Base-by-base conservation (phyloP, 352 stramenopile genomes). In the Ophiocytium majus region DNA sequence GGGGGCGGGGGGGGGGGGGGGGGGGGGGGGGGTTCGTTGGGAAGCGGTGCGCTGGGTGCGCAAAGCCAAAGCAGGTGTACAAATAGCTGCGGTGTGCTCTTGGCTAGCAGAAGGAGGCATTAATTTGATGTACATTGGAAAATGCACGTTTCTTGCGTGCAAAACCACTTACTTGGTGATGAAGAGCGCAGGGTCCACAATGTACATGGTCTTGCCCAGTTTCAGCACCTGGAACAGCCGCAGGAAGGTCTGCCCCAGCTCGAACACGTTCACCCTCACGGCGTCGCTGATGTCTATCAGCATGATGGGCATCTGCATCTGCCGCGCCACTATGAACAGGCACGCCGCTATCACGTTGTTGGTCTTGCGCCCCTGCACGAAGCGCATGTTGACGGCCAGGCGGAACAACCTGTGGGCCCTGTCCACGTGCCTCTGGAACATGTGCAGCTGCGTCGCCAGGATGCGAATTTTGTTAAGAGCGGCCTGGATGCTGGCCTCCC, bases 271-370 rank as follows among this genome's bases (percentile, higher is more conserved):
- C 9, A 99, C 95, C 91, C 99, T 96, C 1, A 99, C 91, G 79
- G 97, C 97, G 91, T 99, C 97, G 17, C 92, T 96, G 89, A 99
- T 99, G 91, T 99, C 97, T 89, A 99, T 99, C 23, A 99, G 93
- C 93, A 99, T 93, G 86, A 99, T 96, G 82, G 98, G 96, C 84
- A 94, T 98, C 85, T 98, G 98, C 88, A 99, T 94, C 87, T 98
- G 93, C 35, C 97, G 92, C 90, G 97, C 99, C 0, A 98, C 95
- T 80, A 99, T 98, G 90, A 99, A 99, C 57, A 99, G 92, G 90
- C 97, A 99, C 14, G 97, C 95, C 1, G 96, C 96, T 34, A 98
- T 96, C 0, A 99, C 96, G 83, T 98, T 96, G 81, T 96, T 82
- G 1, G 81, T 88, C 81, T 88, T 88, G 19, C 84, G 80, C 36